Percentiles rank a stretch among this genome's conserved stretches.
Evolutionary conservation across 2,329 filamentous ascomycete species (phyloP).

Genomic region (Neofusicoccum sp.): DNA sequence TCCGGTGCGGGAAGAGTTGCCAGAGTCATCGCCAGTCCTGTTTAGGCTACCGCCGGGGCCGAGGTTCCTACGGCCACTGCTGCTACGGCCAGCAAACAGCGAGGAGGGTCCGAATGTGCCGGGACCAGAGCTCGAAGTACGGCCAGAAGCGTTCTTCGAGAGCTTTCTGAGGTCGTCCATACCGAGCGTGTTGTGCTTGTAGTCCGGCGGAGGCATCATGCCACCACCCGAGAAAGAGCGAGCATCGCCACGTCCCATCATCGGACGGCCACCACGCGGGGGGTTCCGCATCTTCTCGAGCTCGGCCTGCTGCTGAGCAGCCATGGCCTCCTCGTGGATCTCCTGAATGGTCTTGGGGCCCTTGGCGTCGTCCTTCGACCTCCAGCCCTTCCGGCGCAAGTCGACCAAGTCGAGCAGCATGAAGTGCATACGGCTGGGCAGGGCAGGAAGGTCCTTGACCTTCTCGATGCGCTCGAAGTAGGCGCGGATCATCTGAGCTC

Average conservation of each 20-base stretch:
- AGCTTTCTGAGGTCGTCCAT: slow-evolving; percentile 90
- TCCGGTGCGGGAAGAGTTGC: slow-evolving; percentile 81
- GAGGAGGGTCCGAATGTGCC: slow-evolving; percentile 74
- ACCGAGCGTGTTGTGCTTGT: slow-evolving; percentile 75
- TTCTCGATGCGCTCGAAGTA: slow-evolving; percentile 88
- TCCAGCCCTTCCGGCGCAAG: slow-evolving; percentile 73
- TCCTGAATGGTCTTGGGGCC: slow-evolving; percentile 95
- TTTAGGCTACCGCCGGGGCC: slow-evolving; percentile 67
- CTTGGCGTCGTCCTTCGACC: slow-evolving; percentile 85
- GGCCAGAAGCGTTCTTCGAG: slow-evolving; percentile 57
- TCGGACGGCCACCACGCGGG: slow-evolving; percentile 65
- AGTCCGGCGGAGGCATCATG: slow-evolving; percentile 68
- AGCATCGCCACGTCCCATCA: slow-evolving; percentile 79
- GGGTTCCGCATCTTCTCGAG: slow-evolving; percentile 56
- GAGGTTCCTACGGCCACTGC: slow-evolving; percentile 76
- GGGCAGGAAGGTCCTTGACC: slow-evolving; percentile 71
- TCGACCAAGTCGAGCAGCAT: slow-evolving; percentile 97
- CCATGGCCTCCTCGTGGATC: slow-evolving; percentile 78
- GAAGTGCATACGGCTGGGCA: slow-evolving; percentile 86
- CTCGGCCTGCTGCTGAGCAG: slow-evolving; percentile 79
- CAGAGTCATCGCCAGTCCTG: slow-evolving; percentile 79
- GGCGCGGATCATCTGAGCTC: slow-evolving; percentile 80
- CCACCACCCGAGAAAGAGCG: slow-evolving; percentile 74
- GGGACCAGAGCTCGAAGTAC: slow-evolving; percentile 57
- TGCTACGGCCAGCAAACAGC: slow-evolving; percentile 85